phyloP scores from a whole-genome alignment of 805 yeast species.

The Metschnikowia rubicola region DNA sequence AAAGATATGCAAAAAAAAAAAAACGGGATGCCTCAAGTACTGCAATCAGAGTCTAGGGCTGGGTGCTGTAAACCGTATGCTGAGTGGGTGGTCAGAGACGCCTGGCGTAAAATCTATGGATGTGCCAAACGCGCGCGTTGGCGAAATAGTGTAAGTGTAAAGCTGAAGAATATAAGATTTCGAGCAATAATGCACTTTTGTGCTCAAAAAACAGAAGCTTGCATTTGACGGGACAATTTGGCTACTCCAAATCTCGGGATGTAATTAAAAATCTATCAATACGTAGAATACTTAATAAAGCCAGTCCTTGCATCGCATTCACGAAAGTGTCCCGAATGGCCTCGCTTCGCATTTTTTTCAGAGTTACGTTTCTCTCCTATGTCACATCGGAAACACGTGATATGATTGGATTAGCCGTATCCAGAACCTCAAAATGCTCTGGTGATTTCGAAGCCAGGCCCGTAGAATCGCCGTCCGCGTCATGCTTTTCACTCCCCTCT shows the following conservation, averaged over 20 bases:
- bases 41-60: too few species aligned
- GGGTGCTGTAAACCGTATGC: too few species aligned
- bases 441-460: constrained; percentile 1
- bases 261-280: not conserved
- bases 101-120: too few species aligned
- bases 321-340: not conserved
- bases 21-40: too few species aligned
- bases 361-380: not conserved
- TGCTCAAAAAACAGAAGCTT: not conserved
- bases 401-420: not conserved
- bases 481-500: not conserved
- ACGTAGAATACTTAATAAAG: not conserved
- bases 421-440: not conserved
- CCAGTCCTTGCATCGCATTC: not conserved
- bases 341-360: not conserved
- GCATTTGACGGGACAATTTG: not conserved
- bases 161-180: too few species aligned
- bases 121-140: too few species aligned
- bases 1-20: too few species aligned
- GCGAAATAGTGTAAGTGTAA: too few species aligned
- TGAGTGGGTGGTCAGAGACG: too few species aligned
- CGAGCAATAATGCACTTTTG: too few species aligned
- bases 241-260: not conserved
- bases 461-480: not conserved
- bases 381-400: not conserved